phyloP scores from a whole-genome alignment of 495 filamentous ascomycete genomes.

The Aspergillus campestris region DNA sequence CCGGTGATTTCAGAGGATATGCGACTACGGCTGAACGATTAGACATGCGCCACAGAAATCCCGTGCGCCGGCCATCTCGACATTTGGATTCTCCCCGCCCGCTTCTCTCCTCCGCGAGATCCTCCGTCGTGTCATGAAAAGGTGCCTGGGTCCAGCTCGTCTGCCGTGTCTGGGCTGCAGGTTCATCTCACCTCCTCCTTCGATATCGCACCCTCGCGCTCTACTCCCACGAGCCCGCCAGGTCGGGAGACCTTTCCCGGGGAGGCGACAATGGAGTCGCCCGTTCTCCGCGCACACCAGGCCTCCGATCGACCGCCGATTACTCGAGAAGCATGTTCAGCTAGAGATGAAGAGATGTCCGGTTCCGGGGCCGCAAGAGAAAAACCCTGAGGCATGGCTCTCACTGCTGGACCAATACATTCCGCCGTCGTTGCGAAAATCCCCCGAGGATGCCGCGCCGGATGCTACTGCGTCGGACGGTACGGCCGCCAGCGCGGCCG shows the following conservation, averaged over 20 bases:
- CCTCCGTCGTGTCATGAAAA: constrained; percentile 39
- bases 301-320: constrained; percentile 2
- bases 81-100: constrained; percentile 25
- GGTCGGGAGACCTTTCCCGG: constrained; percentile 4
- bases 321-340: background rate
- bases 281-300: constrained; percentile 10
- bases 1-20: constrained; percentile 7
- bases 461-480: constrained; percentile 1
- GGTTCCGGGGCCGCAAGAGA: constrained; percentile 4
- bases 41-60: constrained; percentile 32
- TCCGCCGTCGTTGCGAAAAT: constrained; percentile 23
- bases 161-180: constrained; percentile 29
- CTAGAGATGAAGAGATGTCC: constrained; percentile 6
- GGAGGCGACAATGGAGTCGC: constrained; percentile 16
- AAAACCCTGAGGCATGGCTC: constrained; percentile 30
- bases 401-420: constrained; percentile 36
- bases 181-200: constrained; percentile 2
- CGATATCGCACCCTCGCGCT: background rate
- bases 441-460: constrained; percentile 2
- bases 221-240: background rate
- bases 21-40: constrained; percentile 15
- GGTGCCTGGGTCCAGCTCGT: constrained; percentile 29
- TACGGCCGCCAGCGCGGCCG: constrained; percentile 7
- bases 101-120: constrained; percentile 19
- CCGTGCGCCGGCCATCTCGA: constrained; percentile 21